Base-by-base conservation (phyloP, 1,139 yeast genomes). In the Blastobotrys elegans region DNA sequence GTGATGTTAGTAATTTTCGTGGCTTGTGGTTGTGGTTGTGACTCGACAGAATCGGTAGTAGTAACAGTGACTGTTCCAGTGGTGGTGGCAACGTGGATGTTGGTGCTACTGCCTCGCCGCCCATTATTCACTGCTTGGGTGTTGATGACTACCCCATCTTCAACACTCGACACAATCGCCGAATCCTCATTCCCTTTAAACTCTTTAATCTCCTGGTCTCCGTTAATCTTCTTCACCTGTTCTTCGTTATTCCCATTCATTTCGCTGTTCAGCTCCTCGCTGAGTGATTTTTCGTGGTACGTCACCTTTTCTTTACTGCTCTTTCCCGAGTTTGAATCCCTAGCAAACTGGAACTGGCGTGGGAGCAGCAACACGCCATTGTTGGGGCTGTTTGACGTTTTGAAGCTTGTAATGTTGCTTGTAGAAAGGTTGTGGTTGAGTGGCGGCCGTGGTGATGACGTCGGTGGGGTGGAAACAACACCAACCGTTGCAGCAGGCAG, bases 291-390 rank as follows among this genome's bases (percentile, higher is more conserved):
- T 24, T 34, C 21, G 37, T 10, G 38, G 24, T 7, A 24, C 5
- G n/a, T n/a, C n/a, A n/a, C n/a, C n/a, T n/a, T n/a, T n/a, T n/a
- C n/a, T n/a, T n/a, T n/a, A n/a, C n/a, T n/a, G n/a, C n/a, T n/a
- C n/a, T n/a, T n/a, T n/a, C n/a, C n/a, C n/a, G n/a, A n/a, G 4
- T 32, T n/a, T 10, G 4, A 3, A 6, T 4, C 17, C 32, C 40
- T 45, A 16, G 58, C 58, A 16, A 57, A 50, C 37, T 59, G 59
- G 40, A 60, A 59, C 46, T 61, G 65, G 10, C 64, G 50, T 5
- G 65, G 65, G 8, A 61, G 53, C 31, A 61, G 48, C 36, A 61
- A 44, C 2, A 61, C 65, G 5, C 65, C 65, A 47, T 60, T 61
- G 27, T 49, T 50, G n/a, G 52, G 57, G 39, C 39, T 50, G 47